Conservation (phyloP, 164 flowering plant genomes). For the Stephania japonica region DNA sequence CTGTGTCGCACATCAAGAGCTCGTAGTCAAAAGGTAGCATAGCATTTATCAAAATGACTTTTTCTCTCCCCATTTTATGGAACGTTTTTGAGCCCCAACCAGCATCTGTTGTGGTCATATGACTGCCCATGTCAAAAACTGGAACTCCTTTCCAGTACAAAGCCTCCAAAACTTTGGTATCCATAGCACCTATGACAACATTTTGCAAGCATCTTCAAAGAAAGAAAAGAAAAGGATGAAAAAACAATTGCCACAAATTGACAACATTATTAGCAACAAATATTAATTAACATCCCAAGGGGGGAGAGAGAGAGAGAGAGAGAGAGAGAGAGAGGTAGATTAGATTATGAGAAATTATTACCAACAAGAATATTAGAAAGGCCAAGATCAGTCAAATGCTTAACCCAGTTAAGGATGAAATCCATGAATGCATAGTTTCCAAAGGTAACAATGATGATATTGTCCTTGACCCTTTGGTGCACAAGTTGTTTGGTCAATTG, state of each 20-base stretch:
- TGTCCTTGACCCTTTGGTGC: conserved; percentile 56
- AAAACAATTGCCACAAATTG: not conserved
- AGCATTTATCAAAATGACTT: conserved; percentile 74
- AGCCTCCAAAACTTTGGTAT: conserved; percentile 75
- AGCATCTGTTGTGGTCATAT: conserved; percentile 84
- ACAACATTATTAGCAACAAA: not conserved
- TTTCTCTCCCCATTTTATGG: conserved; percentile 99
- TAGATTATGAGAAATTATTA: conserved; percentile 34
- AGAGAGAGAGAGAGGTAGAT: too few species aligned
- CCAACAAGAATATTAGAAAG: conserved; percentile 87
- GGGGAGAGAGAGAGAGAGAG: too few species aligned
- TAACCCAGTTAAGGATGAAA: conserved; percentile 91
- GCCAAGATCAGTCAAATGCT: conserved; percentile 75
- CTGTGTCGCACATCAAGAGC: conserved; percentile 95
- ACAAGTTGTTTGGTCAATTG: conserved; percentile 64
- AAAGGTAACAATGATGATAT: conserved; percentile 78
- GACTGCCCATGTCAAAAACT: conserved; percentile 97
- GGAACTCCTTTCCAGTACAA: conserved; percentile 96
- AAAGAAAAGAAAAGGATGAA: not conserved
- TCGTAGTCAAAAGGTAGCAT: conserved; percentile 85
- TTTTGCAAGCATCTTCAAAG: not conserved
- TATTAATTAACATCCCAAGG: not conserved
- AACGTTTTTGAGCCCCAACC: conserved; percentile 97
- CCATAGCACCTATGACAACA: conserved; percentile 80
- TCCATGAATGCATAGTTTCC: conserved; percentile 98